phyloP scores from a whole-genome alignment of 2,329 filamentous ascomycete genomes.

The Stachybotrys chartarum region DNA sequence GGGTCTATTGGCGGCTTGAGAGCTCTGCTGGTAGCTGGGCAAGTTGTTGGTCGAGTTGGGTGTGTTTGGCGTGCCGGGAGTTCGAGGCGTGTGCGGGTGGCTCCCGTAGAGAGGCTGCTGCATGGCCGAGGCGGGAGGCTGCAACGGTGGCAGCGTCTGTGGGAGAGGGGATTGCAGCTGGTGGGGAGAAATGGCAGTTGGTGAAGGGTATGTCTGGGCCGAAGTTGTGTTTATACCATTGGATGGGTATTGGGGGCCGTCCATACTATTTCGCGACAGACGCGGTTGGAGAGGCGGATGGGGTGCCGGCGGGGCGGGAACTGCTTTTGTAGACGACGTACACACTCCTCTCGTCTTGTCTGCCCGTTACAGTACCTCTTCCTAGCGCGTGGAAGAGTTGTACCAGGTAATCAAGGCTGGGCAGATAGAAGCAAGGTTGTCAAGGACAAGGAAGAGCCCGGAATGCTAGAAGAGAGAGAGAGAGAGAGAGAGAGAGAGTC shows the following conservation, averaged over 20 bases:
- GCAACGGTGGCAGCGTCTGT: slow-evolving; percentile 50
- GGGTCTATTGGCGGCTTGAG: slow-evolving; percentile 39
- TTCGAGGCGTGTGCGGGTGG: slow-evolving; percentile 55
- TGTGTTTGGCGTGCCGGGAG: slow-evolving; percentile 55
- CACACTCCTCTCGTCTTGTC: background rate
- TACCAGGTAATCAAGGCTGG: background rate
- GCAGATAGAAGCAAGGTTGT: background rate
- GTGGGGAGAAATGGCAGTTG: slow-evolving; percentile 43
- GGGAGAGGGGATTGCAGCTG: slow-evolving; percentile 43
- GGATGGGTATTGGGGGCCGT: slow-evolving; percentile 46
- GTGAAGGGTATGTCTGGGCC: slow-evolving; percentile 42
- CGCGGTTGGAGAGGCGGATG: background rate
- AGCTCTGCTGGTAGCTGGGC: slow-evolving; percentile 45
- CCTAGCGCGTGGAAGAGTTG: background rate
- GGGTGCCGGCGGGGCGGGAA: background rate
- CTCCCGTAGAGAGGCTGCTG: slow-evolving; percentile 42
- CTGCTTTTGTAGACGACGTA: background rate
- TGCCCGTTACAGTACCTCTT: background rate
- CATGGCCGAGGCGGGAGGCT: slow-evolving; percentile 36
- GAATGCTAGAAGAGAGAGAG: background rate
- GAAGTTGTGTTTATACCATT: slow-evolving; percentile 50
- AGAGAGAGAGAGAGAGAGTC: background rate
- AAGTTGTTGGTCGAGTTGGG: slow-evolving; percentile 48
- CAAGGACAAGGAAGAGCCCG: too few relatives aligned
- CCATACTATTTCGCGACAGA: slow-evolving; percentile 39